Evolutionary conservation across 2,329 filamentous ascomycete species (phyloP), one percentile per base, ranked within the genome.

Genomic region (Neoarthrinium moseri): DNA sequence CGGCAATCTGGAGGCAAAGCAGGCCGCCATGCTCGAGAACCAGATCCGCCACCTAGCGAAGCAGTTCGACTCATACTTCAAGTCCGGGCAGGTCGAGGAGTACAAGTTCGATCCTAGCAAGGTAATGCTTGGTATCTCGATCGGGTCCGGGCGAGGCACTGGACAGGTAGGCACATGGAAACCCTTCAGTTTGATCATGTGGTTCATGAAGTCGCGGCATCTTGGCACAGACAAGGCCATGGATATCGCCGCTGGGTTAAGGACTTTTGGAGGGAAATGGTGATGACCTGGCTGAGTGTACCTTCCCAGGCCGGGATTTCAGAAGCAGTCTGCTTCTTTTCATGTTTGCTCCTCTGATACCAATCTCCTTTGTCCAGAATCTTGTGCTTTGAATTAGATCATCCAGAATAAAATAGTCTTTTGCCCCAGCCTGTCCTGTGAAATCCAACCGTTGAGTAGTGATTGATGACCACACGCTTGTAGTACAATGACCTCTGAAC

Each of bases 121-220:
- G 57, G 39, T 60, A 11, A 51, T 66, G 45, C 55, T 64, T n/a
- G 68, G 49, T 4, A 48, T 72, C 21, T 71, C 70, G 1, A 44
- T 74, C 11, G 72, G 72, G 1, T 62, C 65, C 40, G 65, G 62
- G 48, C 61, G 65, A 11, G 70, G 56, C 3, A 65, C 66, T 0
- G 69, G 69, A 2, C 68, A 72, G 52, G 51, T 69, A 42, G 64
- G 65, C 8, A 56, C 41, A 1, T 61, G 62, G 46, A 70, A 67
- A 57, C 12, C 69, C n/a, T 67, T 66, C 8, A 65, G 67, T 47
- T 53, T 67, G 32, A 17, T 72, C 18, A 55, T 71, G 24, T 70
- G 66, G 60, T 67, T 55, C 40, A 23, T 62, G 21, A 73, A 73
- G 59, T 66, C 66, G 0, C 57, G 68, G 2, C 55, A 61, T 37